Conservation (phyloP, 192 early-diverging fungal species). For the Rhizophagus sp. region DNA sequence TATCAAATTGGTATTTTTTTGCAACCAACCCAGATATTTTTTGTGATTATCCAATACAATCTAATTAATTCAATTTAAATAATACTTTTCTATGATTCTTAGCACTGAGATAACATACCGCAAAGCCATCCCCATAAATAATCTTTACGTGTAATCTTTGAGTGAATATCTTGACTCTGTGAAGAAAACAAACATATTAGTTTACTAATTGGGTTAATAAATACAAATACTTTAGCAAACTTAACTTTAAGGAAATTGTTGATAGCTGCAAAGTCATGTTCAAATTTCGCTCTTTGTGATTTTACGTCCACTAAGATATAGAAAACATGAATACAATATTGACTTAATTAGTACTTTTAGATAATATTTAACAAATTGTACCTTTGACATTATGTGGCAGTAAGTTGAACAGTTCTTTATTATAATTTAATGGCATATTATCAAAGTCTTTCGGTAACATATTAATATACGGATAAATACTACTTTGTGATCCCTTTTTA, state of each 20-base stretch:
- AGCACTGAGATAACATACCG: constrained; percentile 38
- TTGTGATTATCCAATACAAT: no score
- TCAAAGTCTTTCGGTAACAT: constrained; percentile 56
- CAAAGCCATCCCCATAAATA: constrained; percentile 66
- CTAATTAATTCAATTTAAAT: no score
- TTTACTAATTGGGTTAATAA: background rate
- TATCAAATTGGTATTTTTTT: no score
- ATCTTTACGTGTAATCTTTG: constrained; percentile 37
- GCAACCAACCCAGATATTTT: no score
- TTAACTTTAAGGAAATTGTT: constrained; percentile 31
- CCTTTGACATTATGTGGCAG: constrained; percentile 46
- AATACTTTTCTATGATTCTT: no score
- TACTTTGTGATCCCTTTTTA: constrained; percentile 33
- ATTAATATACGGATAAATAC: constrained; percentile 46
- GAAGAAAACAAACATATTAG: background rate
- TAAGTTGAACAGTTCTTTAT: constrained; percentile 35
- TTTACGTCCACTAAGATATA: constrained; percentile 41
- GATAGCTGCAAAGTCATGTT: constrained; percentile 40
- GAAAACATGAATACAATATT: background rate
- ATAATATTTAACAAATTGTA: constrained; percentile 4
- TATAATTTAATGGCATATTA: constrained; percentile 52
- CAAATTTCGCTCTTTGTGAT: constrained; percentile 49
- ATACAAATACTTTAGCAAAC: background rate
- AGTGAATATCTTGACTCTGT: background rate
- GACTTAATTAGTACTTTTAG: background rate